These are phyloP conservation scores for Aspergillus brunneoviolaceus DNA, from an alignment of 2,329 filamentous ascomycete species.

Conservation along the genomic window DNA sequence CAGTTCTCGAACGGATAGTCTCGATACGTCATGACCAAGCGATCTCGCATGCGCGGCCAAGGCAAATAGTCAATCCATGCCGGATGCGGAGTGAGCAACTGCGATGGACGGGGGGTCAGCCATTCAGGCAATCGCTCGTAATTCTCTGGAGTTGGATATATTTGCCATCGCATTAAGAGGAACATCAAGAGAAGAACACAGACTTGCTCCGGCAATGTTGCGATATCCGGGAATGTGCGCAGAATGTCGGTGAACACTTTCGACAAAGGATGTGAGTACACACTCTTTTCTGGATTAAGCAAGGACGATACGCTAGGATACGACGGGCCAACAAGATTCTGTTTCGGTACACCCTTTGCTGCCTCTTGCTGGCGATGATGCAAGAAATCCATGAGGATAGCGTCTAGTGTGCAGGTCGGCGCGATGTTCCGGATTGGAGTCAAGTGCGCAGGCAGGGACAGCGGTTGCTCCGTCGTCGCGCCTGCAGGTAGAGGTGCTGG, in stretches of 20 bases:
- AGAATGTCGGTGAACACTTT: constrained; percentile 85
- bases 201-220: constrained; percentile 75
- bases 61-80: constrained; percentile 81
- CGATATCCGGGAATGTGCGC: constrained; percentile 76
- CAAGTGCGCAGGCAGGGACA: constrained; percentile 34
- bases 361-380: constrained; percentile 65
- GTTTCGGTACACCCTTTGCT: constrained; percentile 62
- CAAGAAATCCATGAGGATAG: constrained; percentile 77
- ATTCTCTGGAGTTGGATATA: constrained; percentile 75
- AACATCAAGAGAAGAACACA: constrained; percentile 86
- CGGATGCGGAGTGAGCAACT: constrained; percentile 68
- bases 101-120: constrained; percentile 64
- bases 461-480: constrained; percentile 24
- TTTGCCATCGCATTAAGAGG: constrained; percentile 80
- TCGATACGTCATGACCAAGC: constrained; percentile 55
- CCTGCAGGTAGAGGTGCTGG: constrained; percentile 24
- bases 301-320: constrained; percentile 80
- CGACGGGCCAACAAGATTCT: constrained; percentile 69
- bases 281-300: constrained; percentile 65
- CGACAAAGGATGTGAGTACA: constrained; percentile 71
- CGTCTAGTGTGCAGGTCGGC: constrained; percentile 75
- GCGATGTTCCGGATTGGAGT: constrained; percentile 59
- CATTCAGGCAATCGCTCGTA: constrained; percentile 75
- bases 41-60: constrained; percentile 74
- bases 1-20: constrained; percentile 73